phyloP scores from a whole-genome alignment of 1,284 basidiomycete genomes.

The Boletus smithii region DNA sequence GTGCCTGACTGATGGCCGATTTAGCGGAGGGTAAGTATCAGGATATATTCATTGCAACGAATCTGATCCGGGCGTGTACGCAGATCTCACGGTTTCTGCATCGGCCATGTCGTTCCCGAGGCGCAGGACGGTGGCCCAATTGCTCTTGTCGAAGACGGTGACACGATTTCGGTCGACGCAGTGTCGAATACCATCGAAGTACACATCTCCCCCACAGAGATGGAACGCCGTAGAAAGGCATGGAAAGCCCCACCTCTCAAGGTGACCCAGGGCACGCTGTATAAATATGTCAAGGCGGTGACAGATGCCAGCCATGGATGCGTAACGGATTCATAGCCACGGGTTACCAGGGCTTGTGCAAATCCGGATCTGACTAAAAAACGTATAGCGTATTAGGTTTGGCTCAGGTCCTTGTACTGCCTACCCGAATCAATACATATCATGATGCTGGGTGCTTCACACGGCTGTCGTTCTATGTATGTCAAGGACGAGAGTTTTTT shows the following conservation, averaged over 20 bases:
- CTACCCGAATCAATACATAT: not conserved
- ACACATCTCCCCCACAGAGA: slow-evolving; percentile 65
- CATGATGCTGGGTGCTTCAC: slow-evolving; percentile 12
- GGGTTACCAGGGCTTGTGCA: slow-evolving; percentile 13
- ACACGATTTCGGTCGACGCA: slow-evolving; percentile 82
- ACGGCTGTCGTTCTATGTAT: slow-evolving; percentile 26
- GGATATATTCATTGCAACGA: slow-evolving; percentile 8
- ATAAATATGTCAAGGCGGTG: slow-evolving; percentile 84
- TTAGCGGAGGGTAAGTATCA: slow-evolving; percentile 79
- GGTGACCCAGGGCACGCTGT: slow-evolving; percentile 78
- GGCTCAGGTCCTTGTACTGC: slow-evolving; percentile 3
- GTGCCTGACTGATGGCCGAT: slow-evolving; percentile 90
- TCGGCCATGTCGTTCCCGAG: slow-evolving; percentile 90
- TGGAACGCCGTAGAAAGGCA: slow-evolving; percentile 58
- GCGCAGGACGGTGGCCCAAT: slow-evolving; percentile 90
- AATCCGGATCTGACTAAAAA: slow-evolving; percentile 5
- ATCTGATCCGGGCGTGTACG: slow-evolving; percentile 11
- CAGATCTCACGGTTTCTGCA: slow-evolving; percentile 86
- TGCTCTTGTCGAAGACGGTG: slow-evolving; percentile 84
- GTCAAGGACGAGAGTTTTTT: slow-evolving; percentile 48
- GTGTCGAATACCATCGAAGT: slow-evolving; percentile 81
- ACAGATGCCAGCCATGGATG: slow-evolving; percentile 87
- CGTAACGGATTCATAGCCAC: slow-evolving; percentile 74
- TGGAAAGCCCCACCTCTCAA: slow-evolving; percentile 88
- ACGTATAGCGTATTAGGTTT: slow-evolving; percentile 2